Base-by-base conservation (phyloP, 2,329 filamentous ascomycete species). In the Xylaria multiplex region DNA sequence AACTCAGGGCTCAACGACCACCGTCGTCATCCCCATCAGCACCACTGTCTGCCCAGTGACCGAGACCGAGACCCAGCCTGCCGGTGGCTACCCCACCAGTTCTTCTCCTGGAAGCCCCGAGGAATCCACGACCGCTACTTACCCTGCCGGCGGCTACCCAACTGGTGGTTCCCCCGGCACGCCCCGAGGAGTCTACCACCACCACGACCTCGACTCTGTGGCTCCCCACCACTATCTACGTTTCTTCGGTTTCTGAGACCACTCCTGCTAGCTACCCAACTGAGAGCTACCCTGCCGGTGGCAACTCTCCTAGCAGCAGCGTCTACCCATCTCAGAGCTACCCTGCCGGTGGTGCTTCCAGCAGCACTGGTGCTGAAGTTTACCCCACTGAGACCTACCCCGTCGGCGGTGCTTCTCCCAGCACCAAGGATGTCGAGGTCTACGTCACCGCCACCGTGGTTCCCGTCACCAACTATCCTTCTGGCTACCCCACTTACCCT, bases 21-120 rank as follows among this genome's bases (percentile, higher is more conserved):
- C 71, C 9, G 65, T 72, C 46, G 60, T 63, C 19, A 70, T 74
- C 43, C 71, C 72, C 8, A 55, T 75, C n/a, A 69, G 70, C 50
- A 71, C 68, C 32, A 79, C 77, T 22, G 67, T 67, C 42, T 66
- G 63, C 66, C 64, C 68, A 8, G 62, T 68, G 11, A 67, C 65
- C 14, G 65, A 62, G 64, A 64, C 67, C 9, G 59, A 64, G 37
- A 55, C 53, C 9, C 50, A 54, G 37, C 64, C 64, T 37, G 45
- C 54, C 9, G 61, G 62, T 45, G 43, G 49, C 8, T 59, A 54
- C 30, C 56, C 49, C 8, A 65, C 62, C 9, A 57, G 61, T 40
- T 37, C 14, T 19, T 59, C 43, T 14, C 66, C 66, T 37, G 62
- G 53, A 27, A 22, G 50, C 35, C 30, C 69, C 9, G 67, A 37